phyloP scores from a whole-genome alignment of 2,329 filamentous ascomycete genomes.

The Trichoderma lentiforme region DNA sequence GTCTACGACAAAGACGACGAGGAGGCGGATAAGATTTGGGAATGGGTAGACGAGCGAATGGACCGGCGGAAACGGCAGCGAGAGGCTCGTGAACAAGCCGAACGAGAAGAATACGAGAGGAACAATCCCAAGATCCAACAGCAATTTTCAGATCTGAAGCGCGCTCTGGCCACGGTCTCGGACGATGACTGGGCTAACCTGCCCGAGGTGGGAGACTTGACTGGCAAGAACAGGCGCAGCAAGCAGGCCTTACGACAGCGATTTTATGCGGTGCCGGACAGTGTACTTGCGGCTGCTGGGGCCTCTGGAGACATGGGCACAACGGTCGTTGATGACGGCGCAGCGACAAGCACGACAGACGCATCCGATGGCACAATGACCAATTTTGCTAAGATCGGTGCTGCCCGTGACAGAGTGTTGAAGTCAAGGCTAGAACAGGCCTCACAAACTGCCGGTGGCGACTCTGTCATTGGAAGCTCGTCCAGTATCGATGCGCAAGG shows the following conservation, averaged over 20 bases:
- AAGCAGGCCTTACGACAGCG: constrained; percentile 79
- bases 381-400: constrained; percentile 96
- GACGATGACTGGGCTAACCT: constrained; percentile 97
- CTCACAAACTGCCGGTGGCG: constrained; percentile 64
- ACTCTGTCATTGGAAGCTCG: constrained; percentile 70
- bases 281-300: constrained; percentile 82
- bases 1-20: constrained; percentile 98
- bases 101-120: constrained; percentile 91
- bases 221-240: constrained; percentile 83
- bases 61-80: constrained; percentile 84
- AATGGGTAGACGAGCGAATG: constrained; percentile 96
- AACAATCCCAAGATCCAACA: constrained; percentile 98
- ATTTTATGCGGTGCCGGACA: constrained; percentile 96
- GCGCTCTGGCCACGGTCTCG: constrained; percentile 79
- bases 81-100: constrained; percentile 89
- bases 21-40: constrained; percentile 94
- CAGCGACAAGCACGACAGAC: constrained; percentile 37
- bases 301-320: constrained; percentile 80
- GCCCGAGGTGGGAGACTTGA: constrained; percentile 94
- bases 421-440: constrained; percentile 92
- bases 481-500: constrained; percentile 94
- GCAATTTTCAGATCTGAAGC: constrained; percentile 94
- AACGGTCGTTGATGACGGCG: constrained; percentile 78
- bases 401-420: constrained; percentile 91
- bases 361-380: constrained; percentile 85